Evolutionary conservation across 495 filamentous ascomycete genomes (phyloP).

Genomic region (Hyaloscypha hepaticicola): DNA sequence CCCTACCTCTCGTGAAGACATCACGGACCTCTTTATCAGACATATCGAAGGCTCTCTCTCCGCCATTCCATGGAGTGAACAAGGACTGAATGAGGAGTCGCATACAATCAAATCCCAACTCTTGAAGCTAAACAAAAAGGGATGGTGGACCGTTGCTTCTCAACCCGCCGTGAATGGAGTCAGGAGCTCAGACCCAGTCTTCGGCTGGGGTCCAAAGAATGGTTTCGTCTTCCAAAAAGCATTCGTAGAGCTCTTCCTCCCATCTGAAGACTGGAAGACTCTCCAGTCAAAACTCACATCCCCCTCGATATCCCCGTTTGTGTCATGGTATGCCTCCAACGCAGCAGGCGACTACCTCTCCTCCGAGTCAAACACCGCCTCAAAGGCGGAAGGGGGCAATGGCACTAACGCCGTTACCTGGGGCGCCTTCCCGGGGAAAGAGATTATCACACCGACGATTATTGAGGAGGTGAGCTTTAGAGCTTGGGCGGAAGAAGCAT

Average conservation of each 20-base stretch:
- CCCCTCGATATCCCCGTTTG: slow-evolving; percentile 54
- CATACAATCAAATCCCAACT: slow-evolving; percentile 72
- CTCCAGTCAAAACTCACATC: slow-evolving; percentile 60
- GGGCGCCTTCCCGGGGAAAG: slow-evolving; percentile 94
- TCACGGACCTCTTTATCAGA: slow-evolving; percentile 73
- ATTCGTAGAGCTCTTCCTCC: slow-evolving; percentile 94
- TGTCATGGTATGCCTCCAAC: slow-evolving; percentile 87
- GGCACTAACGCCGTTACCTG: slow-evolving; percentile 91
- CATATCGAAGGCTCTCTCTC: slow-evolving; percentile 74
- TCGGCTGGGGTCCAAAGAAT: slow-evolving; percentile 91
- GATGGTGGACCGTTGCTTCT: slow-evolving; percentile 97
- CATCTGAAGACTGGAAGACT: slow-evolving; percentile 62
- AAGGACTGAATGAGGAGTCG: slow-evolving; percentile 83
- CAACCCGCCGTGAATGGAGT: slow-evolving; percentile 92
- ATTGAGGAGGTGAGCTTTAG: slow-evolving; percentile 95
- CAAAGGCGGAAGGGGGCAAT: slow-evolving; percentile 33
- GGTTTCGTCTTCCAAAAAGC: slow-evolving; percentile 98
- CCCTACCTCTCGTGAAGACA: slow-evolving; percentile 64
- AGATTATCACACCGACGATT: slow-evolving; percentile 96
- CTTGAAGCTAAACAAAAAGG: slow-evolving; percentile 70
- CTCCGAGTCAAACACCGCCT: slow-evolving; percentile 50
- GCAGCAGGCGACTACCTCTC: slow-evolving; percentile 66
- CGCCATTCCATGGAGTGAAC: slow-evolving; percentile 91
- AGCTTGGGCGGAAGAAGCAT: slow-evolving; percentile 95
- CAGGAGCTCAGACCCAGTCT: slow-evolving; percentile 69